Evolutionary conservation across 1,139 yeast genomes (phyloP).

Genomic region (Suhomyces wounanorum): DNA sequence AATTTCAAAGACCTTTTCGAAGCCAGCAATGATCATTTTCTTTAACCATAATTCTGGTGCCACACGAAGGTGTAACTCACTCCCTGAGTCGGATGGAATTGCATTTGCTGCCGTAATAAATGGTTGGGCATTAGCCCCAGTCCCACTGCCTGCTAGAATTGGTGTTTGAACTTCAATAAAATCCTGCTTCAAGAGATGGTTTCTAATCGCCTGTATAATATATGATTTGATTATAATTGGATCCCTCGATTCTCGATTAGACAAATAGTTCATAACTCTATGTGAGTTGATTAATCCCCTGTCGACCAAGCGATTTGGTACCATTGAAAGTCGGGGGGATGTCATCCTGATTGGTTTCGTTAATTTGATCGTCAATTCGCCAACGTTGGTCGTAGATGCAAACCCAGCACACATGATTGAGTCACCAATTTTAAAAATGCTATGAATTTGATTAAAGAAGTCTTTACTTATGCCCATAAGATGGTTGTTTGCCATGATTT

Average conservation of each 20-base stretch:
- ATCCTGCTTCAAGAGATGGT: conserved; percentile 52
- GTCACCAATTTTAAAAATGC: conserved; percentile 68
- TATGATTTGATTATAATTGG: conserved; percentile 55
- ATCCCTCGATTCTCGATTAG: conserved; percentile 51
- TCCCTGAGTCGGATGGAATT: conserved; percentile 32
- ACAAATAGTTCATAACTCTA: conserved; percentile 73
- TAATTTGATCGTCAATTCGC: conserved; percentile 76
- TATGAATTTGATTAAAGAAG: conserved; percentile 48
- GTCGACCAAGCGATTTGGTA: conserved; percentile 65
- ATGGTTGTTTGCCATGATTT: conserved; percentile 60
- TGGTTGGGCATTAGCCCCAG: conserved; percentile 91
- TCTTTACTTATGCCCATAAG: conserved; percentile 43
- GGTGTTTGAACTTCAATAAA: conserved; percentile 92
- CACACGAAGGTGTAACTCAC: conserved; percentile 64
- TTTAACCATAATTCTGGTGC: conserved; percentile 97
- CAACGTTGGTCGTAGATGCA: conserved; percentile 75
- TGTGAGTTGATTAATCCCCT: conserved; percentile 61
- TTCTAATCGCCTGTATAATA: conserved; percentile 56
- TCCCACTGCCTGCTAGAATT: conserved; percentile 64
- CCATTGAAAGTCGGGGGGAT: conserved; percentile 62
- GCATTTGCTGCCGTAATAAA: conserved; percentile 62
- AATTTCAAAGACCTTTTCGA: conserved; percentile 83
- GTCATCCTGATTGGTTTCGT: conserved; percentile 49
- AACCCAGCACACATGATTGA: conserved; percentile 61
- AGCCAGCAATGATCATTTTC: conserved; percentile 76